Conservation (phyloP, 2,329 filamentous ascomycete genomes). For the Xylariaceae sp. region DNA sequence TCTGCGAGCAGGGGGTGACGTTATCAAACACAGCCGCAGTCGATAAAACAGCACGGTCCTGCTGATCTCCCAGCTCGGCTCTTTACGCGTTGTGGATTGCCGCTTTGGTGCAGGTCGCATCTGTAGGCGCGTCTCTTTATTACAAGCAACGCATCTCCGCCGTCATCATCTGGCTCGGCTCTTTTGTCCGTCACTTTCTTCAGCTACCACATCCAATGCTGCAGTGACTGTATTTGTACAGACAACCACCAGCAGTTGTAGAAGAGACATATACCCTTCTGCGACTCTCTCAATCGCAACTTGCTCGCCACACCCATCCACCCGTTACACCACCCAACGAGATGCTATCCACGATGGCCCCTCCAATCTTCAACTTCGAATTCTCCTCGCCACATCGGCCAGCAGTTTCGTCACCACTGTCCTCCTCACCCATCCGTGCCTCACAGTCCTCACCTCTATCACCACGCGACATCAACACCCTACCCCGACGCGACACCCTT, state of each 20-base stretch:
- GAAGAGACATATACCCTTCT: too few species aligned
- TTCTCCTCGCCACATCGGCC: conserved; percentile 45
- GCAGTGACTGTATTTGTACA: not conserved
- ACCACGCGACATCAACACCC: conserved; percentile 41
- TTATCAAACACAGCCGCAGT: not conserved
- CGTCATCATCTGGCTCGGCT: conserved; percentile 6
- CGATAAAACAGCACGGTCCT: not conserved
- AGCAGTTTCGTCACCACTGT: conserved; percentile 53
- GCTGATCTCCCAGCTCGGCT: not conserved
- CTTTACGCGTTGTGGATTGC: conserved; percentile 28
- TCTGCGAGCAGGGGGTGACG: too few species aligned
- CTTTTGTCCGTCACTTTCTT: not conserved
- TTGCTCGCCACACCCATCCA: not conserved
- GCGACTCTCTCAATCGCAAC: too few species aligned
- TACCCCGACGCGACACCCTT: conserved; percentile 39
- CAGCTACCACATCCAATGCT: not conserved
- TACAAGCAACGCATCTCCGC: conserved; percentile 14
- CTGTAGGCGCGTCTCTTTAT: not conserved
- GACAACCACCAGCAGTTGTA: not conserved
- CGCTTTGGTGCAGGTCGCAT: conserved; percentile 12
- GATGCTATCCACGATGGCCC: conserved; percentile 37
- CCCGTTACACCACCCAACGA: conserved; percentile 8
- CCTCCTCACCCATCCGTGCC: conserved; percentile 57
- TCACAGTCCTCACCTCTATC: conserved; percentile 47
- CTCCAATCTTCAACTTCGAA: conserved; percentile 43